These are phyloP conservation scores for Zymoseptoria pseudotritici DNA, from an alignment of 2,329 filamentous ascomycete species.

Conservation along the genomic window DNA sequence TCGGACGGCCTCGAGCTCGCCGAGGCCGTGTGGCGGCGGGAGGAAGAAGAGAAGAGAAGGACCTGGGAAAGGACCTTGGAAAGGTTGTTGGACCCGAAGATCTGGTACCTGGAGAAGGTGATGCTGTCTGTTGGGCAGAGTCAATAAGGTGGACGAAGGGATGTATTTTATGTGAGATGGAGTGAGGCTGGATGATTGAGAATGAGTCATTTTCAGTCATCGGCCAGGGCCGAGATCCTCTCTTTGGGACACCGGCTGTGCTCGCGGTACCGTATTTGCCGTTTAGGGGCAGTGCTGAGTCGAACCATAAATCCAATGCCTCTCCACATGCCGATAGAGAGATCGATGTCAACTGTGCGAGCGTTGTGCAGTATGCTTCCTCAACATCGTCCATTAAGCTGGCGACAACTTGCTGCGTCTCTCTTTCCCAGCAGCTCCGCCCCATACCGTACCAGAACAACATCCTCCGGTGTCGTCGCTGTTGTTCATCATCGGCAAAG, in stretches of 20 bases:
- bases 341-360: background rate
- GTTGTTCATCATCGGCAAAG: background rate
- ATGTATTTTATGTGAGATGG: background rate
- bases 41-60: background rate
- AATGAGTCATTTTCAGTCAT: constrained; percentile 4
- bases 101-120: background rate
- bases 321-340: background rate
- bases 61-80: background rate
- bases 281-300: background rate
- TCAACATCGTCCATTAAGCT: background rate
- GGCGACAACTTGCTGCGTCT: too few relatives aligned
- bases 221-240: background rate
- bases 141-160: background rate
- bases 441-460: too few relatives aligned
- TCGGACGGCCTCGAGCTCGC: constrained; percentile 4
- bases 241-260: background rate
- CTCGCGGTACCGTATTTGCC: background rate
- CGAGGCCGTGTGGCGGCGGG: constrained; percentile 6
- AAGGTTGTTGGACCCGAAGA: background rate
- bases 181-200: background rate
- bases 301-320: background rate
- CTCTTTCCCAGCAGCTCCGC: too few relatives aligned
- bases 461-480: background rate
- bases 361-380: background rate
- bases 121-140: background rate